Base-by-base conservation (phyloP, 164 flowering plant genomes). In the Piper longum region DNA sequence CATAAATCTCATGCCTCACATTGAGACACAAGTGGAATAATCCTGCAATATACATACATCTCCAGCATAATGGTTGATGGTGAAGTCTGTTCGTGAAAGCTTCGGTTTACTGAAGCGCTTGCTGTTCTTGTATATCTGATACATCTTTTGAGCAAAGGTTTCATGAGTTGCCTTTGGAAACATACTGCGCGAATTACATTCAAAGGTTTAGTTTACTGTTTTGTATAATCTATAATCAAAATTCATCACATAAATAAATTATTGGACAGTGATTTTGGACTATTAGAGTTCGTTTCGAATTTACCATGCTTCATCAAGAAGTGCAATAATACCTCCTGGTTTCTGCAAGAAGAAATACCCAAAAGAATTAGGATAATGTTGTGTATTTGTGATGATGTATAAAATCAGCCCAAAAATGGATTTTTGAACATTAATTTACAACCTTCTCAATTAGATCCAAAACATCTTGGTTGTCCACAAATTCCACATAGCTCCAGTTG, bases 161-260 rank as follows among this genome's bases (percentile, higher is more conserved):
- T 85, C 96, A 71, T 86, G 93, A 43, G 90, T 88, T 61, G 96
- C 74, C 72, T 82, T 86, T n/a, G 96, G 96, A 71, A 88, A 88
- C 96, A 88, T 88, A 61, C 96, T 88, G 87, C 78, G 62, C 16
- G 55, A 64, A 44, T 57, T 44, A 56, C 70, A 13, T 66, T 16
- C 56, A 69, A 62, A 14, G 16, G 1, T 4, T 60, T 2, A 41
- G 16, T 17, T 56, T 16, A 17, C 17, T 26, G 16, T 26, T 3
- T 9, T 26, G 3, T 17, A 16, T 7, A 56, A 9, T 17, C 8
- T 17, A 0, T 17, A 8, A 4, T 56, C 6, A 56, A 56, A 48
- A 9, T 48, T 26, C 36, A 26, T 26, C 36, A 26, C 36, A 26
- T 26, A 26, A 26, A 26, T 26, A 26, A 26, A 26, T 26, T 26